These are phyloP conservation scores for Friedmanniomyces simplex DNA, from an alignment of 495 filamentous ascomycete genomes.

Conservation along the genomic window DNA sequence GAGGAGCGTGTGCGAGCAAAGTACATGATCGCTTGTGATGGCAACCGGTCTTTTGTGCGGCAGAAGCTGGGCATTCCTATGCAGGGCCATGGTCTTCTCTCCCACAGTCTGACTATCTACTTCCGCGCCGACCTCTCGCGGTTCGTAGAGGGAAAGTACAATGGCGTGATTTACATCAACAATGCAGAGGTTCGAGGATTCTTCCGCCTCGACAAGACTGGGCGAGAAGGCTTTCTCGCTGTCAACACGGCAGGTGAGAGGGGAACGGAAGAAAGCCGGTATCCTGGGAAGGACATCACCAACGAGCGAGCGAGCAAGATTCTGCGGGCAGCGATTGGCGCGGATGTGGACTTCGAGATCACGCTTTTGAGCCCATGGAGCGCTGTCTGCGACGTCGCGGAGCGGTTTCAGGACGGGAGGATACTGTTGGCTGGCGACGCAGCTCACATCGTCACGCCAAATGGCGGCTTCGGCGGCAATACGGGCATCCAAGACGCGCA, in stretches of 20 bases:
- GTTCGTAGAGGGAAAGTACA: constrained; percentile 6
- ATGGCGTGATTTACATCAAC: constrained; percentile 2
- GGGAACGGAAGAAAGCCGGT: constrained; percentile 5
- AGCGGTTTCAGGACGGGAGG: neutral
- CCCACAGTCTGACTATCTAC: constrained; percentile 6
- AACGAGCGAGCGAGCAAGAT: constrained; percentile 1
- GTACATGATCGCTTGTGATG: constrained; percentile 9
- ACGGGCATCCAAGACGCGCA: constrained; percentile 12
- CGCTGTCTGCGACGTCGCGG: constrained; percentile 3
- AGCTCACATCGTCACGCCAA: constrained; percentile 5
- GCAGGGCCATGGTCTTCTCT: constrained; percentile 1
- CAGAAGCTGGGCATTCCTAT: constrained; percentile 2
- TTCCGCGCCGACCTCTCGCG: neutral
- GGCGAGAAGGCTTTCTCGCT: constrained; percentile 6
- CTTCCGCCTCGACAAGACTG: constrained; percentile 4
- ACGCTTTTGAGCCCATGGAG: neutral
- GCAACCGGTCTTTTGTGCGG: constrained; percentile 1
- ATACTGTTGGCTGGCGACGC: constrained; percentile 12
- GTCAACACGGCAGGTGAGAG: constrained; percentile 2
- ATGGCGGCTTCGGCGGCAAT: constrained; percentile 7
- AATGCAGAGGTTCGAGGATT: constrained; percentile 1
- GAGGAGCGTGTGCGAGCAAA: constrained; percentile 5
- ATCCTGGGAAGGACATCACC: constrained; percentile 4
- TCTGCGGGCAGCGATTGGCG: constrained; percentile 7
- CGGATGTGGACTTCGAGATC: constrained; percentile 8